phyloP scores from a whole-genome alignment of 2,329 filamentous ascomycete genomes.

The Pseudogymnoascus sp. region DNA sequence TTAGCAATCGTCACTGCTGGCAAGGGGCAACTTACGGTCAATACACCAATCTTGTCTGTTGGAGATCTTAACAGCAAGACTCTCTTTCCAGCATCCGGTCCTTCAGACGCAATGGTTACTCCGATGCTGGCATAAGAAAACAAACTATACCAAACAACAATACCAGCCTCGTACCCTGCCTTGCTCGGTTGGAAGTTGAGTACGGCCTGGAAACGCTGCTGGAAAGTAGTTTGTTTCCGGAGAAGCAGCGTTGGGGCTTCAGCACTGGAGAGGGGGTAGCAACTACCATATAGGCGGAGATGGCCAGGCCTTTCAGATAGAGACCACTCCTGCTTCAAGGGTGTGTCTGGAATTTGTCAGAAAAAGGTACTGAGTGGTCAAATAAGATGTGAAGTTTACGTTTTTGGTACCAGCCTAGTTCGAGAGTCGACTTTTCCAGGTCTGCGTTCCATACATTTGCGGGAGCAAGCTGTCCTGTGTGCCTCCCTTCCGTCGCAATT shows the following conservation, averaged over 20 bases:
- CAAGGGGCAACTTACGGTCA: not conserved
- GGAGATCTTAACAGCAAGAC: not conserved
- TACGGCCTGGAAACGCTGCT: slow-evolving; percentile 36
- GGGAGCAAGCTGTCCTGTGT: slow-evolving; percentile 17
- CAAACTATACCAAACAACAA: slow-evolving; percentile 48
- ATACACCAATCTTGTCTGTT: not conserved
- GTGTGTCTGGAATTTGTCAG: slow-evolving; percentile 35
- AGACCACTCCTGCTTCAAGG: slow-evolving; percentile 39
- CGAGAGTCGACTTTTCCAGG: slow-evolving; percentile 28
- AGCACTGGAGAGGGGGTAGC: slow-evolving; percentile 44
- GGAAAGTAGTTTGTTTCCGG: slow-evolving; percentile 44
- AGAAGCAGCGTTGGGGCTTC: slow-evolving; percentile 46
- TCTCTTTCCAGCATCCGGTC: not conserved
- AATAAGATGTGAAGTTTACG: slow-evolving; percentile 18
- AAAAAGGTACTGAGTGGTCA: not conserved
- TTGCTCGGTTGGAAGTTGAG: slow-evolving; percentile 40
- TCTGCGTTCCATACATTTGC: slow-evolving; percentile 31
- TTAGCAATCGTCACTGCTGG: not conserved
- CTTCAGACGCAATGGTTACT: slow-evolving; percentile 19
- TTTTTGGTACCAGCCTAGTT: slow-evolving; percentile 35
- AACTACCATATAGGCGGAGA: slow-evolving; percentile 44
- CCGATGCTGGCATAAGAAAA: slow-evolving; percentile 39
- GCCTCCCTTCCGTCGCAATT: slow-evolving; percentile 27
- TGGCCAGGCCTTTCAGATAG: slow-evolving; percentile 37
- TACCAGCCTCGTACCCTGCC: slow-evolving; percentile 43